These are phyloP conservation scores for Pythium apleroticum DNA, from an alignment of 352 stramenopile species.

Conservation along the genomic window DNA sequence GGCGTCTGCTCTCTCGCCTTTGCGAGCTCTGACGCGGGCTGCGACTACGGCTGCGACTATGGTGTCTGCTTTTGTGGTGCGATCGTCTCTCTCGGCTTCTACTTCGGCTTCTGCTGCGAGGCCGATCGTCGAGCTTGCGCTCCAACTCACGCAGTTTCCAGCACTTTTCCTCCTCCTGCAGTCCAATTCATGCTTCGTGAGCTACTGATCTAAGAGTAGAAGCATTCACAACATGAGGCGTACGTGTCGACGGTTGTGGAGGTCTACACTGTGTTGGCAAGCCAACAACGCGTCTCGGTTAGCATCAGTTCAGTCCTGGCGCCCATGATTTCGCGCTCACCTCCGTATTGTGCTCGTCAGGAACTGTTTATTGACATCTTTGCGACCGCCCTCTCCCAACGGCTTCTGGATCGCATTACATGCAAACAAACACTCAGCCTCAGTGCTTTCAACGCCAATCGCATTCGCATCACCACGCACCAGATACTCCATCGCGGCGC, in stretches of 20 bases:
- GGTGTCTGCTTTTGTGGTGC: background rate
- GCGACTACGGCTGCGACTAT: conserved; percentile 7
- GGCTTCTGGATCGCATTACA: conserved; percentile 15
- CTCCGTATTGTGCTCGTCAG: conserved; percentile 59
- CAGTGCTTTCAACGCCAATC: background rate
- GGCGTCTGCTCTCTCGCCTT: background rate
- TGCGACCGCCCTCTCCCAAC: conserved; percentile 23
- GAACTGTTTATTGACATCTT: conserved; percentile 73
- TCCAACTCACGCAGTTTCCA: conserved; percentile 53
- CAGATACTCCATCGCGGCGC: conserved; percentile 54
- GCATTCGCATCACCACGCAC: conserved; percentile 26
- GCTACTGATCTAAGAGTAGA: background rate
- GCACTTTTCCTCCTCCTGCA: conserved; percentile 56
- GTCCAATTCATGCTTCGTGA: background rate
- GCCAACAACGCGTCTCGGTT: background rate
- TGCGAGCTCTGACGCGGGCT: background rate
- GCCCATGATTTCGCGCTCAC: too few relatives aligned
- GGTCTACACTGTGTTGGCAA: conserved; percentile 43
- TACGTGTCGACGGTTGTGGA: conserved; percentile 63
- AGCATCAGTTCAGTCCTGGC: too few relatives aligned
- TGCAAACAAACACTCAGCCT: conserved; percentile 13
- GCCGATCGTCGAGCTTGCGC: conserved; percentile 22
- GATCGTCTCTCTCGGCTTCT: background rate
- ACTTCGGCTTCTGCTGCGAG: conserved; percentile 24
- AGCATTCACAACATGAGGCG: background rate